Evolutionary conservation across 768 basidiomycete species (phyloP), one percentile per base, ranked within the genome.

Genomic region (Russula foetens): DNA sequence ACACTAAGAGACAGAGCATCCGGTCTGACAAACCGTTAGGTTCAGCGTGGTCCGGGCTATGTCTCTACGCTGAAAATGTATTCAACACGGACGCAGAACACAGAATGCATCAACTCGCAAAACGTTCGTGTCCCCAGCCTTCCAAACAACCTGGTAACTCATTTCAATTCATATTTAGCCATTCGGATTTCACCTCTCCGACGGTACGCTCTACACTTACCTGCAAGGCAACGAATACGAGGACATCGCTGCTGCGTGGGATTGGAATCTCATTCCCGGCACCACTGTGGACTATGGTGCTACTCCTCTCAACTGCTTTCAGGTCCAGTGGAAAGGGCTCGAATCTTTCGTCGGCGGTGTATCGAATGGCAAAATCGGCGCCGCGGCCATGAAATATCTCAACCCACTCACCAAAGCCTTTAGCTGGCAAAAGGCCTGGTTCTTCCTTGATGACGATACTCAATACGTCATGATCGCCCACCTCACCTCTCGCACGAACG

Each of bases 251-350:
- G 86, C 81, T 3, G 76, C 82, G 2, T 86, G 86, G 86, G 85
- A 90, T 70, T 90, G 88, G 88, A 83, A 87, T 64, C 76, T 86
- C 7, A 82, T 90, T 47, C 87, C 88, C 7, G 87, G 88, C 0
- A 88, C 75, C 35, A 89, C 88, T 2, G 76, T 79, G 39, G 83
- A 88, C 67, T 86, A 86, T 67, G 74, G 71, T 8, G 80, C 74
- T 4, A 88, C 86, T 0, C 69, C 75, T 0, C 74, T 90, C 19
- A 68, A 67, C 41, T 87, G 85, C 65, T 70, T 63, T 26, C 70
- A 71, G 14, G 77, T 80, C 1, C 64, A 70, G 23, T 71, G 72
- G 56, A 74, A 67, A 2, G 86, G 85, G 0, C 65, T 79, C 5
- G 77, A 84, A 58, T 63, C 69, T 7, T 87, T 86, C 67, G 86